Base-by-base conservation (phyloP, 148 eudicot genomes). In the Bassia scoparia region DNA sequence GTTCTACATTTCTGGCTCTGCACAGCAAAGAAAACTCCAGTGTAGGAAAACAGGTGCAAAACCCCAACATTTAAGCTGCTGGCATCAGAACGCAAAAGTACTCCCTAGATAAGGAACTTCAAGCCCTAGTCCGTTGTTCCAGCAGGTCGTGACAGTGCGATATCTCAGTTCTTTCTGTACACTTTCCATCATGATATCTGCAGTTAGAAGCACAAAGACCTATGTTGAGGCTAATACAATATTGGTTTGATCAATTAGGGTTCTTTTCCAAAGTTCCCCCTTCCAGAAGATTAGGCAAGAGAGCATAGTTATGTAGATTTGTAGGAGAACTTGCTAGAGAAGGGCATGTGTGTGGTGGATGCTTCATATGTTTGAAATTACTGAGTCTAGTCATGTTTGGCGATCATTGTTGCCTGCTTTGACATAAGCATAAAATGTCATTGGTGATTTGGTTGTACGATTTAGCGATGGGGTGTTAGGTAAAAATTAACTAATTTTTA, bases 111-210 rank as follows among this genome's bases (percentile, higher is more conserved):
- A 85, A 92, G 61, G 99, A 72, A 89, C 99, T 48, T 95, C 99
- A 81, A 95, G 90, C 67, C 99, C 99, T 71, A 95, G 93, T 71
- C 99, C 99, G 99, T 95, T 61, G 99, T 95, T 74, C 84, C 86
- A 60, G 87, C 85, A 61, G 91, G 83, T 83, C 44, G 99, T 92
- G 81, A 89, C 90, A 50, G 99, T 67, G 99, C 99, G 23, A 89
- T 89, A 95, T 95, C 78, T 88, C 92, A 82, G 87, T 95, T 80
- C 96, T 83, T 87, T 91, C 65, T 76, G 91, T 69, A 95, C 90
- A 88, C 91, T 95, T 75, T 91, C 96, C 99, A 95, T 95, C 99
- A 95, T 35, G 99, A 89, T 83, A 95, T 95, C 99, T 95, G 91
- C 84, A 80, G 46, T 61, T 48, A 35, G 23, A 41, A 65, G 37